phyloP scores from a whole-genome alignment of 2,329 filamentous ascomycete genomes.

The Colletotrichum incanum region DNA sequence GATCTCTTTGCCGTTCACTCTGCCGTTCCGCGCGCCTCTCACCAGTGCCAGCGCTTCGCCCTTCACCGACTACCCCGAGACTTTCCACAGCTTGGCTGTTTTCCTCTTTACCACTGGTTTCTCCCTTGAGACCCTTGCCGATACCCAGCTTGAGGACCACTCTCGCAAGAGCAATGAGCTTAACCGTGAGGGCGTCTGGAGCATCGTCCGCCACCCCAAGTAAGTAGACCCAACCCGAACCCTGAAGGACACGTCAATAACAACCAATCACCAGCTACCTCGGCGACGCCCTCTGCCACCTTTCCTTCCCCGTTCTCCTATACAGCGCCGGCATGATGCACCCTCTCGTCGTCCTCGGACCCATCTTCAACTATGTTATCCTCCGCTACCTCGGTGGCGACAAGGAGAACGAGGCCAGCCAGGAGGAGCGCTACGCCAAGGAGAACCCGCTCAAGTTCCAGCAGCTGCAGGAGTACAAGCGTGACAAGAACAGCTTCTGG shows the following conservation, averaged over 20 bases:
- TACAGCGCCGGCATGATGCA: slow-evolving; percentile 69
- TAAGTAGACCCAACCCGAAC: slow-evolving; percentile 53
- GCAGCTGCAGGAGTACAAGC: slow-evolving; percentile 66
- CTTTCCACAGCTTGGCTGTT: slow-evolving; percentile 61
- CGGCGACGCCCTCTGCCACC: slow-evolving; percentile 72
- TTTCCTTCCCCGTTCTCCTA: slow-evolving; percentile 72
- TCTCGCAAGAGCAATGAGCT: slow-evolving; percentile 52
- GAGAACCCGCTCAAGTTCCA: slow-evolving; percentile 66
- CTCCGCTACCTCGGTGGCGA: slow-evolving; percentile 72
- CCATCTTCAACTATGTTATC: slow-evolving; percentile 72
- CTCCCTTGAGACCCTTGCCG: slow-evolving; percentile 69
- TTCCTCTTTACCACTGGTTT: slow-evolving; percentile 71
- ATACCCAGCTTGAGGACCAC: slow-evolving; percentile 69
- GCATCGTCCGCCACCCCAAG: slow-evolving; percentile 75
- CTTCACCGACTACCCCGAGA: slow-evolving; percentile 40
- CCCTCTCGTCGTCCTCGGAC: slow-evolving; percentile 69
- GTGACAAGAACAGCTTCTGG: slow-evolving; percentile 74
- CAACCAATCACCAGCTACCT: slow-evolving; percentile 61
- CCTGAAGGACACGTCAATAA: background rate
- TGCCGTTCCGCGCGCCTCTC: slow-evolving; percentile 65
- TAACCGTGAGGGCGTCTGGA: slow-evolving; percentile 72
- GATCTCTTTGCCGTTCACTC: slow-evolving; percentile 70
- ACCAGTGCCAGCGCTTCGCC: slow-evolving; percentile 27
- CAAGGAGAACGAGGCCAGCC: slow-evolving; percentile 67
- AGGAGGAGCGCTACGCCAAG: slow-evolving; percentile 67